Evolutionary conservation across 352 stramenopile species (phyloP).

Genomic region (Phytopythium delawarense): DNA sequence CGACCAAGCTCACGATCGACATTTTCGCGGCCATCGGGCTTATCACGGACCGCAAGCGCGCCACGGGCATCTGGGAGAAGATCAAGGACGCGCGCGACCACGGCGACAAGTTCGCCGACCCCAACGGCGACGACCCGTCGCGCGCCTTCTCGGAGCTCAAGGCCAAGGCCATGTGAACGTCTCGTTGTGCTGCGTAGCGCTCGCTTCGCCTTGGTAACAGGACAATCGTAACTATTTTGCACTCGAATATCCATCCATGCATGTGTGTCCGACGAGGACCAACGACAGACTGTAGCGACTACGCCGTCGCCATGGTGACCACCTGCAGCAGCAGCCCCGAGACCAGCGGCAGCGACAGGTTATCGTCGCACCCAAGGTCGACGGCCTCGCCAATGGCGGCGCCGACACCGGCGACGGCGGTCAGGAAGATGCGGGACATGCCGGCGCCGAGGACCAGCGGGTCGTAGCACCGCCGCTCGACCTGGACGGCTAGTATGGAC

Average conservation of each 20-base stretch:
- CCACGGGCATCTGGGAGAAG: conserved; percentile 92
- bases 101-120: conserved; percentile 40
- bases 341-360: conserved; percentile 48
- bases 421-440: no score
- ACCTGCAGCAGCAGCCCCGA: conserved; percentile 34
- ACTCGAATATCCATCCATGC: no score
- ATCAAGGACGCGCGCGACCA: conserved; percentile 61
- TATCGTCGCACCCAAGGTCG: conserved; percentile 54
- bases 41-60: conserved; percentile 93
- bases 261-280: no score
- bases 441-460: conserved; percentile 7
- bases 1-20: conserved; percentile 98
- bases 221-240: conserved; percentile 5
- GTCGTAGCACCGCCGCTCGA: no score
- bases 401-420: conserved; percentile 26
- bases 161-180: conserved; percentile 51
- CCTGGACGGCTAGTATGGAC: no score
- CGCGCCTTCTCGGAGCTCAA: conserved; percentile 64
- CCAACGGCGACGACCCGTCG: conserved; percentile 47
- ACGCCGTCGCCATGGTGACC: no score
- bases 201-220: background rate
- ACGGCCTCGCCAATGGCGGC: conserved; percentile 36
- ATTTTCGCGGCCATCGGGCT: conserved; percentile 88
- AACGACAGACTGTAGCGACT: no score
- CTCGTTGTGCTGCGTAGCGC: background rate